A percentile compares a stretch with the other conserved stretches of the same genome.
phyloP scores from a whole-genome alignment of 2,329 filamentous ascomycete species.

The Xylaria sp. region DNA sequence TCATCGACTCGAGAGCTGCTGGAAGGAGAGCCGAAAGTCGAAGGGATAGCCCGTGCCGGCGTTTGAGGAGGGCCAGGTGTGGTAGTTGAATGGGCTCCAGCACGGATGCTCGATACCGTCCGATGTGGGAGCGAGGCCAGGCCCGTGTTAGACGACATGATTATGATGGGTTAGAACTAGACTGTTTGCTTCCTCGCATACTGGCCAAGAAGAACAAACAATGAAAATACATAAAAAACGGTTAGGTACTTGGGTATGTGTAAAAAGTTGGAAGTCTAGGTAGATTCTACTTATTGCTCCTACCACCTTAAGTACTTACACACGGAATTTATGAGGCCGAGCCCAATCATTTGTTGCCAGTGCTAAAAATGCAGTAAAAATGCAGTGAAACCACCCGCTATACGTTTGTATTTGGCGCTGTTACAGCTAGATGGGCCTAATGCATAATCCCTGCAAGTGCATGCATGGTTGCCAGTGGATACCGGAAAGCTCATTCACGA shows the following conservation, averaged over 20 bases:
- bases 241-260: neutral
- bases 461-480: conserved; percentile 46
- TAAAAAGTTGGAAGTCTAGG: neutral
- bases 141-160: conserved; percentile 58
- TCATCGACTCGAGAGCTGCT: conserved; percentile 78
- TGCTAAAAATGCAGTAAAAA: conserved; percentile 18
- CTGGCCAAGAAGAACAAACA: neutral
- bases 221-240: no score
- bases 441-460: conserved; percentile 23
- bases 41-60: conserved; percentile 60
- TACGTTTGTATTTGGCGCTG: no score
- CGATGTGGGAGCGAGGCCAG: conserved; percentile 63
- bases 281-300: no score
- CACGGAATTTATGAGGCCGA: neutral
- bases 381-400: no score
- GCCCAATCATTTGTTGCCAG: neutral
- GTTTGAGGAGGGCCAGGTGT: conserved; percentile 66
- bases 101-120: conserved; percentile 67
- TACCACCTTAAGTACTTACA: neutral
- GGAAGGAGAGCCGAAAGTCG: conserved; percentile 68
- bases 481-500: conserved; percentile 21
- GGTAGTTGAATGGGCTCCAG: conserved; percentile 49
- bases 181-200: conserved; percentile 29
- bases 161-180: conserved; percentile 7
- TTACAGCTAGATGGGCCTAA: no score